A percentile compares a stretch with the other conserved stretches of the same genome.
Evolutionary conservation across 2,329 filamentous ascomycete genomes (phyloP).

Genomic region (Raffaelea albimanens): DNA sequence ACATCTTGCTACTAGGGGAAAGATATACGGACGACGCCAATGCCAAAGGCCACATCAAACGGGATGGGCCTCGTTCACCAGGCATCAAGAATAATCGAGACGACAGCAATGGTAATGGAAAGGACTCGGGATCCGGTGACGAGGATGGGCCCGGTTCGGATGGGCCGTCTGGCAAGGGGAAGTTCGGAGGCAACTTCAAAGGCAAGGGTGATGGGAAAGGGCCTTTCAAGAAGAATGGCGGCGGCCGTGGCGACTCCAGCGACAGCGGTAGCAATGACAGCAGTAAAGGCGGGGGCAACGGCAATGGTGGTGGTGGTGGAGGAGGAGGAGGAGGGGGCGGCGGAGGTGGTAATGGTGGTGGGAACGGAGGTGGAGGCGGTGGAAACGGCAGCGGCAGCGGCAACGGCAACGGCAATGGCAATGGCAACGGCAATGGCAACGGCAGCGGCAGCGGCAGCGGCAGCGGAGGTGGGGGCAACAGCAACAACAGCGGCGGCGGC

Average conservation of each 20-base stretch:
- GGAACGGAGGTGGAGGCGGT: slow-evolving; percentile 1
- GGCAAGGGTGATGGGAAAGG: not conserved
- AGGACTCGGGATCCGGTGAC: too few relatives aligned
- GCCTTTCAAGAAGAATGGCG: slow-evolving; percentile 2
- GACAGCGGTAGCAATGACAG: slow-evolving; percentile 2
- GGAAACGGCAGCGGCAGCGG: slow-evolving; percentile 7
- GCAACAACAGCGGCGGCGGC: not conserved
- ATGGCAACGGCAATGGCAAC: slow-evolving; percentile 3
- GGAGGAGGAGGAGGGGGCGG: not conserved
- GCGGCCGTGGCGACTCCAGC: not conserved
- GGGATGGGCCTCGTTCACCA: not conserved
- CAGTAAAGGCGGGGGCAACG: not conserved
- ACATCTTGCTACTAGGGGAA: too few relatives aligned
- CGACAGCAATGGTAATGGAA: not conserved
- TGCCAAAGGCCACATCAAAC: not conserved
- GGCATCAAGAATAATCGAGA: not conserved
- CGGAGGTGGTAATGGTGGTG: slow-evolving; percentile 7
- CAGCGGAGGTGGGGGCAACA: slow-evolving; percentile 3
- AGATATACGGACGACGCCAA: not conserved
- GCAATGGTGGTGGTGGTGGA: not conserved
- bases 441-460: slow-evolving; percentile 4
- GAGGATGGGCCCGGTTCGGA: too few relatives aligned
- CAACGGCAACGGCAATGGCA: slow-evolving; percentile 6
- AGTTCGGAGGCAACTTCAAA: slow-evolving; percentile 1
- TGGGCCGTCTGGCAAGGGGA: not conserved